Percentiles rank a stretch among this genome's conserved stretches.
phyloP scores from a whole-genome alignment of 352 stramenopile species.

The Globisporangium paddicum region DNA sequence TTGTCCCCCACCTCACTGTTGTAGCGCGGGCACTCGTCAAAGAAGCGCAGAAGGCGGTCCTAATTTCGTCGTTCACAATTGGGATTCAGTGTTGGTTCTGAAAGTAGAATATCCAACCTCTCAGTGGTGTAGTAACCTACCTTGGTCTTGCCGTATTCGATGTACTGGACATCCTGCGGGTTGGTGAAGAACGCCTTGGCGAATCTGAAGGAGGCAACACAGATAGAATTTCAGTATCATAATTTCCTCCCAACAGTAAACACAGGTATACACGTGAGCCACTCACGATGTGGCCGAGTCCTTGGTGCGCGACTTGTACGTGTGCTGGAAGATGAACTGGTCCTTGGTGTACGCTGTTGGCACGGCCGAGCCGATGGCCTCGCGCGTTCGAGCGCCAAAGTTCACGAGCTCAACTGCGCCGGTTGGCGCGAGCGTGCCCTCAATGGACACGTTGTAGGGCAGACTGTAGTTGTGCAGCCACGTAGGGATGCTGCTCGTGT shows the following conservation, averaged over 20 bases:
- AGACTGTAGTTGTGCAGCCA: slow-evolving; percentile 61
- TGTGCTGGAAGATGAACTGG: slow-evolving; percentile 51
- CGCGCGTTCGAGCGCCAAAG: slow-evolving; percentile 32
- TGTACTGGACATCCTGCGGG: slow-evolving; percentile 32
- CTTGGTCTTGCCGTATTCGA: slow-evolving; percentile 30
- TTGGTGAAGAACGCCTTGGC: slow-evolving; percentile 48
- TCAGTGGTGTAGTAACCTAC: slow-evolving; percentile 6
- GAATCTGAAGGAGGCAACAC: slow-evolving; percentile 30
- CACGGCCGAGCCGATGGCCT: slow-evolving; percentile 5
- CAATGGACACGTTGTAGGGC: slow-evolving; percentile 46
- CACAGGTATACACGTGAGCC: background rate
- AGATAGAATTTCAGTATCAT: background rate
- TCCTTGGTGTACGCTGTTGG: slow-evolving; percentile 23
- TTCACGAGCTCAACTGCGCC: slow-evolving; percentile 36
- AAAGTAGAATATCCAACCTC: background rate
- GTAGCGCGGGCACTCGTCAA: slow-evolving; percentile 53
- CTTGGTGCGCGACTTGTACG: slow-evolving; percentile 50
- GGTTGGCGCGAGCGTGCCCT: slow-evolving; percentile 29
- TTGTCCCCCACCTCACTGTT: slow-evolving; percentile 47
- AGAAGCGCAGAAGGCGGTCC: slow-evolving; percentile 54
- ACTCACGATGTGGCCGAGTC: slow-evolving; percentile 53
- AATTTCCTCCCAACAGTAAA: background rate
- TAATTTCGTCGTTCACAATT: background rate
- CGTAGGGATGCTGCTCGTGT: slow-evolving; percentile 26
- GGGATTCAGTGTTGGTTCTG: too few relatives aligned